phyloP scores from a whole-genome alignment of 2,329 filamentous ascomycete genomes.

The Decorospora gaudefroyi region DNA sequence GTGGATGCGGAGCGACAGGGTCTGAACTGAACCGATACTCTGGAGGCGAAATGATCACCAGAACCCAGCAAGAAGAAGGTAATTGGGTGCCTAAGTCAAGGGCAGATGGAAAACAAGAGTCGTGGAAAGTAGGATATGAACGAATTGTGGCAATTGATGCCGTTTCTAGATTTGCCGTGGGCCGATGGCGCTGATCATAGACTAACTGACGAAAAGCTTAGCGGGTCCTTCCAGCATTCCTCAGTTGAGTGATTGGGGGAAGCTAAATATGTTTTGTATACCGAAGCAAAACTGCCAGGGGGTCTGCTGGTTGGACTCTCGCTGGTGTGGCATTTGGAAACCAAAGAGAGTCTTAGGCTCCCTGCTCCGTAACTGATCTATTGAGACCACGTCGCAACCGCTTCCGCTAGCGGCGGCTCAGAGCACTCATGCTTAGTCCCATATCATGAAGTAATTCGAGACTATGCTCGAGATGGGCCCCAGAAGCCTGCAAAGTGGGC shows the following conservation, averaged over 20 bases:
- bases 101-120: conserved; percentile 25
- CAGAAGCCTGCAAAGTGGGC: conserved; percentile 15
- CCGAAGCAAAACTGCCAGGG: conserved; percentile 5
- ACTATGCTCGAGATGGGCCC: conserved; percentile 13
- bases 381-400: conserved; percentile 1
- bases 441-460: conserved; percentile 28
- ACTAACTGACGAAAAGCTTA: conserved; percentile 37
- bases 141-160: conserved; percentile 44
- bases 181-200: conserved; percentile 41
- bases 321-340: conserved; percentile 5
- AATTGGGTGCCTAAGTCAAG: conserved; percentile 25
- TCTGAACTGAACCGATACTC: conserved; percentile 41
- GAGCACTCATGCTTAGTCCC: conserved; percentile 12
- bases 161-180: conserved; percentile 44
- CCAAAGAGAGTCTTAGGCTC: conserved; percentile 2
- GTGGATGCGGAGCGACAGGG: conserved; percentile 38
- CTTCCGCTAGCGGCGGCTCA: conserved; percentile 5
- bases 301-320: conserved; percentile 4
- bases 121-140: conserved; percentile 30
- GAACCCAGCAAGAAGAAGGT: conserved; percentile 14
- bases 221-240: conserved; percentile 29
- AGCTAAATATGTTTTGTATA: conserved; percentile 12
- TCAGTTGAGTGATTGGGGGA: conserved; percentile 11
- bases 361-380: no score
- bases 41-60: conserved; percentile 47